Evolutionary conservation across 2,329 filamentous ascomycete species (phyloP), one percentile per base, ranked within the genome.

Genomic region (Scedosporium dehoogii): DNA sequence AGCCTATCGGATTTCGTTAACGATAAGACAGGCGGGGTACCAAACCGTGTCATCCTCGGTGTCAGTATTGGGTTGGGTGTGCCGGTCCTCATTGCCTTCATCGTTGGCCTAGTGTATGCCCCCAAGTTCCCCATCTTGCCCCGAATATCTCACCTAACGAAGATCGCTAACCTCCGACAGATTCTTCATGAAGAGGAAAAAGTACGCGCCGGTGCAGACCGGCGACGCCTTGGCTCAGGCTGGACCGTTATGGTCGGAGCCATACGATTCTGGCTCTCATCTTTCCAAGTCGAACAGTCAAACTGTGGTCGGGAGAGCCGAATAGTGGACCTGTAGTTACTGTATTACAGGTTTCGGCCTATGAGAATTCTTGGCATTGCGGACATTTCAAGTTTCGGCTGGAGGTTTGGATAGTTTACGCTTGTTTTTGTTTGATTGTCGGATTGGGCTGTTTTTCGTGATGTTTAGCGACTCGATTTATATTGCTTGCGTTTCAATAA

Each of bases 1-100:
- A 64, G 68, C 2, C 3, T 18, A 23, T 23, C 44, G 21, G 44
- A 48, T 14, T 48, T 48, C 4, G 7, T 48, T n/a, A 23, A 72
- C 4, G 70, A 67, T 0, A 64, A 69, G 33, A 69, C 70, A 1
- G 63, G 69, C 1, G 75, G 77, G 0, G 73, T 76, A 2, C 73
- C 72, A n/a, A 79, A 76, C 33, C 75, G 75, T 23, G 61, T 81
- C 41, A 77, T 82, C 55, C 72, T 83, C 27, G 81, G 81, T 3
- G 67, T 82, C 1, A 75, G 74, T 48, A 74, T 83, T 1, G 80
- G 81, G 0, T 59, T 79, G 9, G 78, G 77, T 1, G 69, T 79
- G 0, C 74, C 78, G 0, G 65, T 75, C 2, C 23, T 82, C 3
- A 63, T 70, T 6, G 73, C 67, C 3, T 62, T 71, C 3, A 62